Percentiles rank a stretch among this genome's conserved stretches.
Conservation (phyloP, 2,329 filamentous ascomycete species). For the Diplodia mutila region DNA sequence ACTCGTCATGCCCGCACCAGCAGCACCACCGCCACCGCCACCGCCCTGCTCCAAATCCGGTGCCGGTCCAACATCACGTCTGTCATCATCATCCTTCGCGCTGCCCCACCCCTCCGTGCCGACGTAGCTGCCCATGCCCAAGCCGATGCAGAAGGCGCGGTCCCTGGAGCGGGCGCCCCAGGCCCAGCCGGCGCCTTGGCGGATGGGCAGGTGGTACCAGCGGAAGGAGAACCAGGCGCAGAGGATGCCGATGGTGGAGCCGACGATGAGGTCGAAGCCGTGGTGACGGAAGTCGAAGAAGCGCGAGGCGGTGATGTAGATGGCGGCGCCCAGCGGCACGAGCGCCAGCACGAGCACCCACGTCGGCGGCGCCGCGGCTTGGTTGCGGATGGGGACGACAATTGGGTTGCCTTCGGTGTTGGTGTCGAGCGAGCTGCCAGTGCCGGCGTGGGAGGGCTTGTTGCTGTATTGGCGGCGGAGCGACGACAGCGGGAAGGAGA, state of each 20-base stretch:
- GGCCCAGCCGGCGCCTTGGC: slow-evolving; percentile 80
- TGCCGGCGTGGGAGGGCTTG: slow-evolving; percentile 30
- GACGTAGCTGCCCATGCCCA: slow-evolving; percentile 57
- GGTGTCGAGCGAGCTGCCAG: background rate
- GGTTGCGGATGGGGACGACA: slow-evolving; percentile 57
- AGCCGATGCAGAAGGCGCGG: slow-evolving; percentile 77
- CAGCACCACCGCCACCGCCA: background rate
- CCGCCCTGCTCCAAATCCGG: slow-evolving; percentile 6
- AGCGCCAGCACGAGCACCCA: slow-evolving; percentile 74
- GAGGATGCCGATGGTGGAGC: slow-evolving; percentile 75
- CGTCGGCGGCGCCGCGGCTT: slow-evolving; percentile 80
- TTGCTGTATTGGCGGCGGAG: slow-evolving; percentile 31
- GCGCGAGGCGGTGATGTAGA: slow-evolving; percentile 82
- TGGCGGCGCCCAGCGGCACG: slow-evolving; percentile 72
- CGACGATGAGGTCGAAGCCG: slow-evolving; percentile 88
- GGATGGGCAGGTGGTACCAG: slow-evolving; percentile 82
- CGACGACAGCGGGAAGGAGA: slow-evolving; percentile 34
- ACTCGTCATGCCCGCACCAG: background rate
- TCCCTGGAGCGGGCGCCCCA: slow-evolving; percentile 78
- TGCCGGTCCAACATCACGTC: background rate
- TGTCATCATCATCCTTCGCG: slow-evolving; percentile 9
- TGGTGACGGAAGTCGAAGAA: slow-evolving; percentile 90
- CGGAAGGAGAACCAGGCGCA: slow-evolving; percentile 76
- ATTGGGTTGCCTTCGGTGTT: slow-evolving; percentile 29
- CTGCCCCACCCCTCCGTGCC: slow-evolving; percentile 51